These are phyloP conservation scores for Ailanthus altissimus DNA, from an alignment of 345 rosid genomes.

Conservation along the genomic window DNA sequence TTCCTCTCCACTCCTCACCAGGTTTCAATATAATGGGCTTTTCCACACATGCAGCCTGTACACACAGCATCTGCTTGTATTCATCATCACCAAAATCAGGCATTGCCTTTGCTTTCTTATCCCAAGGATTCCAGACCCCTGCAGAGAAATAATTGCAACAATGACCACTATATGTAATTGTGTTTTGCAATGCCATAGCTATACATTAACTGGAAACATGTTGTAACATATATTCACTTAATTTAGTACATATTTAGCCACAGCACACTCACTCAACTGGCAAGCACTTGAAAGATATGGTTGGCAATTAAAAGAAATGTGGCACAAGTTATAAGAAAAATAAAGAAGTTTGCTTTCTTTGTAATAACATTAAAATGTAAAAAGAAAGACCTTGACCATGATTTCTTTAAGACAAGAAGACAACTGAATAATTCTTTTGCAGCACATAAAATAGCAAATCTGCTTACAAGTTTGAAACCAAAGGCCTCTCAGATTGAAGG, in stretches of 20 bases:
- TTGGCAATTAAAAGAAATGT: too few species aligned
- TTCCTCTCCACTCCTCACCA: conserved; percentile 68
- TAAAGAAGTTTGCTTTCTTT: too few species aligned
- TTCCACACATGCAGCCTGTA: conserved; percentile 62
- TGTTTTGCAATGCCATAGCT: background rate
- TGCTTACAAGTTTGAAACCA: too few species aligned
- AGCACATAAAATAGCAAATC: too few species aligned
- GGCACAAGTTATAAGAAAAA: too few species aligned
- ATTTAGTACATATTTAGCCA: background rate
- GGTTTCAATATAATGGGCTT: conserved; percentile 59
- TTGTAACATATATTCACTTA: background rate
- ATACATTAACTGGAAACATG: background rate
- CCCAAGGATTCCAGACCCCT: conserved; percentile 78
- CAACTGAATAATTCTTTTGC: too few species aligned
- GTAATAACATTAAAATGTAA: too few species aligned
- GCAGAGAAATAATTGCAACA: conserved; percentile 17
- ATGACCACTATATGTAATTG: background rate
- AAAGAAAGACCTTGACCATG: too few species aligned
- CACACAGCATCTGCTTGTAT: conserved; percentile 61
- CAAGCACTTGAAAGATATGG: too few species aligned
- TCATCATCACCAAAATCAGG: conserved; percentile 60
- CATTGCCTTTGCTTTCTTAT: conserved; percentile 56
- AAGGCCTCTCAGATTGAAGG: too few species aligned
- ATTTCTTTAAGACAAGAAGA: too few species aligned
- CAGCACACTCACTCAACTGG: too few species aligned